phyloP scores from a whole-genome alignment of 139 green algal species.

The Diplosphaera chodatii region DNA sequence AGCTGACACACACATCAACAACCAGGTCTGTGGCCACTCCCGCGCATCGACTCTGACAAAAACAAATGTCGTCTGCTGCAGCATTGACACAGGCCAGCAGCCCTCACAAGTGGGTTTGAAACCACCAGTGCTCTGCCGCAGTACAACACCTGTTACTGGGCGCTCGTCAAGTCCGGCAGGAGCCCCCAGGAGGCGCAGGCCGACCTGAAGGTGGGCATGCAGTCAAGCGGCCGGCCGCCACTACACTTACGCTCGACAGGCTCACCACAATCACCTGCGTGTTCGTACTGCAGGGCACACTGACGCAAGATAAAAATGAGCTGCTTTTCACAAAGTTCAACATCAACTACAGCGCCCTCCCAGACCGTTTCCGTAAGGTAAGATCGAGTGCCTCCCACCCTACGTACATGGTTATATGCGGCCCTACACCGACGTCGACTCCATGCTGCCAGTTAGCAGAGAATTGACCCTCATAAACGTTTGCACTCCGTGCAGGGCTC shows the following conservation, averaged over 20 bases:
- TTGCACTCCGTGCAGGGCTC: conserved; percentile 62
- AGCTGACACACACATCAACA: conserved; percentile 93
- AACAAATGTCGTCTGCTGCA: too few relatives aligned
- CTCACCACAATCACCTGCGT: neutral
- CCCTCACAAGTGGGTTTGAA: too few relatives aligned
- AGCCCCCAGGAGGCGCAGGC: conserved; percentile 54
- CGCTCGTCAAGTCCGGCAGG: conserved; percentile 61
- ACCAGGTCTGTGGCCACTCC: conserved; percentile 43
- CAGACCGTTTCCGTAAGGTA: conserved; percentile 84
- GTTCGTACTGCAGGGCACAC: conserved; percentile 57
- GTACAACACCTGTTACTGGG: conserved; percentile 97
- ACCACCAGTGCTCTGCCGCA: conserved; percentile 24
- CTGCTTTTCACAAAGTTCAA: conserved; percentile 75
- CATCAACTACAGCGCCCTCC: conserved; percentile 88
- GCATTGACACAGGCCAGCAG: too few relatives aligned
- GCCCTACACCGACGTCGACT: too few relatives aligned
- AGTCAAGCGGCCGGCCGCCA: too few relatives aligned
- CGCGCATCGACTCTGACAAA: too few relatives aligned
- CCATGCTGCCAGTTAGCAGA: too few relatives aligned
- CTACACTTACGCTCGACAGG: neutral
- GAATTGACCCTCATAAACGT: too few relatives aligned
- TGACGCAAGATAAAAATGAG: conserved; percentile 85
- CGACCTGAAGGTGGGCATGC: conserved; percentile 43
- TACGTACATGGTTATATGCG: too few relatives aligned
- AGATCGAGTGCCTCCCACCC: too few relatives aligned